Evolutionary conservation across 768 basidiomycete genomes (phyloP).

Genomic region (Saitozyma sp.): DNA sequence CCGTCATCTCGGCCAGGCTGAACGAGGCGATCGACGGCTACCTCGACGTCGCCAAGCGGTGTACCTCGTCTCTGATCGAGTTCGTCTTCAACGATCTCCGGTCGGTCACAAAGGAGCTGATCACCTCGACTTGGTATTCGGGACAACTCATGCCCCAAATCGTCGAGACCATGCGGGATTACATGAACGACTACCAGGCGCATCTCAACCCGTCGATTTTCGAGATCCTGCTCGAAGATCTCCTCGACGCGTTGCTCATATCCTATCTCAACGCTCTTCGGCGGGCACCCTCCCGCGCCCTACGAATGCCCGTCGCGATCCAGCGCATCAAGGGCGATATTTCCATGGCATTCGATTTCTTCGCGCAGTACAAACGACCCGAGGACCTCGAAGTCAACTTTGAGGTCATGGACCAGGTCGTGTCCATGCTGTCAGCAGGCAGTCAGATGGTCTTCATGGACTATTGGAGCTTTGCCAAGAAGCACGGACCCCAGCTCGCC

Average conservation of each 20-base stretch:
- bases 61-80: constrained; percentile 89
- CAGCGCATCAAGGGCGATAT: constrained; percentile 81
- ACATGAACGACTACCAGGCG: constrained; percentile 89
- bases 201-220: constrained; percentile 88
- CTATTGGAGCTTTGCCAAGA: constrained; percentile 87
- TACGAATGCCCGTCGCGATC: constrained; percentile 81
- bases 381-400: constrained; percentile 80
- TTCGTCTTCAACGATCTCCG: constrained; percentile 93
- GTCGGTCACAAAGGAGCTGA: constrained; percentile 77
- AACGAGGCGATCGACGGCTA: constrained; percentile 98
- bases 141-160: constrained; percentile 83
- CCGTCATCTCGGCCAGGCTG: constrained; percentile 75
- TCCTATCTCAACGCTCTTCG: constrained; percentile 84
- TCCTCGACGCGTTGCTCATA: constrained; percentile 85
- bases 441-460: constrained; percentile 88
- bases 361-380: constrained; percentile 71
- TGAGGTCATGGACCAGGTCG: constrained; percentile 79
- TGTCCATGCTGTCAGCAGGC: constrained; percentile 78
- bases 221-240: constrained; percentile 87
- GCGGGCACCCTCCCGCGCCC: constrained; percentile 66
- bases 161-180: constrained; percentile 92
- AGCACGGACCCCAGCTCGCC: constrained; percentile 85
- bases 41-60: constrained; percentile 96
- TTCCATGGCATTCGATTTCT: constrained; percentile 73
- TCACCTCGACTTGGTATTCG: constrained; percentile 77